Evolutionary conservation across 2,329 filamentous ascomycete species (phyloP).

Genomic region (Chaetothyriales sp.): DNA sequence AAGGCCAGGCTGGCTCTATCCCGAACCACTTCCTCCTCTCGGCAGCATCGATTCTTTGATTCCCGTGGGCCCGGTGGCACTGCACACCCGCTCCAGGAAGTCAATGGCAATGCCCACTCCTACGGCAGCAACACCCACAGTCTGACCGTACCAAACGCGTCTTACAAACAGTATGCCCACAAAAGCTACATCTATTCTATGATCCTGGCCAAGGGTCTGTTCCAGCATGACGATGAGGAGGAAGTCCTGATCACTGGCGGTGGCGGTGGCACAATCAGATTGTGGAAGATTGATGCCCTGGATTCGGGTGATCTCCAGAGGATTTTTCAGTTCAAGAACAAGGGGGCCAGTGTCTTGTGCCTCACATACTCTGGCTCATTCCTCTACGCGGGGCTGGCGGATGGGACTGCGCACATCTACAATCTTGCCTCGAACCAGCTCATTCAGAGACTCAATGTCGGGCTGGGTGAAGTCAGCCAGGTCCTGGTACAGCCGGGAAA

Average conservation of each 20-base stretch:
- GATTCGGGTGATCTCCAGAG: conserved; percentile 48
- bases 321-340: conserved; percentile 51
- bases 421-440: conserved; percentile 89
- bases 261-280: conserved; percentile 82
- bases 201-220: conserved; percentile 62
- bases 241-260: conserved; percentile 82
- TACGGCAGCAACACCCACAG: conserved; percentile 35
- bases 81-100: conserved; percentile 22
- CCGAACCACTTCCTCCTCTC: conserved; percentile 24
- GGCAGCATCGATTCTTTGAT: conserved; percentile 78
- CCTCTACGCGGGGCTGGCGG: conserved; percentile 75
- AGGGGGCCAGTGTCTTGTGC: conserved; percentile 53
- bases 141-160: conserved; percentile 65
- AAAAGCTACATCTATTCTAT: conserved; percentile 95
- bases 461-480: conserved; percentile 56
- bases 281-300: conserved; percentile 45
- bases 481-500: conserved; percentile 50
- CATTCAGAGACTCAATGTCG: conserved; percentile 66
- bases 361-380: conserved; percentile 81
- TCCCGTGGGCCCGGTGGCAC: conserved; percentile 71
- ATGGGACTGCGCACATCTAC: conserved; percentile 87
- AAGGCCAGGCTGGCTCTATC: conserved; percentile 29
- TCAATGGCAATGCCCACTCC: conserved; percentile 38
- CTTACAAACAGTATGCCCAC: conserved; percentile 79
- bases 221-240: conserved; percentile 51